Base-by-base conservation (phyloP, 352 stramenopile species). In the Phytophthora nicotianae region DNA sequence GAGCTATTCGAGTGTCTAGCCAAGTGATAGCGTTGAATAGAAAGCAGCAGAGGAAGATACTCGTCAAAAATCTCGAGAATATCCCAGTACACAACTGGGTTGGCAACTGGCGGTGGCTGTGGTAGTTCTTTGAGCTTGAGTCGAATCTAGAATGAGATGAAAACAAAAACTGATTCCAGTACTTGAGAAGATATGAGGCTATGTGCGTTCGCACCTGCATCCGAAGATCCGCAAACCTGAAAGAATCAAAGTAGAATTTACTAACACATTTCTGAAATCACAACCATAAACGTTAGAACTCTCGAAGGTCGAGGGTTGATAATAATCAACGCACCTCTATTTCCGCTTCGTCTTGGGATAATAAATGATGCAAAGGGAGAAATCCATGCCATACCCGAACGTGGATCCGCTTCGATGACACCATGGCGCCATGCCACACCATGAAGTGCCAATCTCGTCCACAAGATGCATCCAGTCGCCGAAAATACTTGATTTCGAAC, bases 81-180 rank as follows among this genome's bases (percentile, higher is more conserved):
- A 7, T 67, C 62, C 24, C 48, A 51, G 21, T 73, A 85, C 16
- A 50, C 26, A 4, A 51, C 49, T 13, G 41, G 41, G 8, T 52
- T 61, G 11, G 2, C 47, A 32, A 21, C 13, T 19, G 21, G 48
- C 0, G 68, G 51, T 3, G 55, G 66, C 13, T 80, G 72, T 4
- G 74, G 68, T 24, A 71, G 69, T 41, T 90, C 81, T 40, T 66
- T 74, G 5, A 90, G 62, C 51, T 84, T 84, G 27, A 88, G 61
- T 37, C 76, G 68, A 37, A 83, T 79, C 73, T 82, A 26, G 38
- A 32, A 3, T 43, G 14, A 54, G 19, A 59, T 19, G 27, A 43
- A 23, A n/a, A 11, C 5, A 13, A 21, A 8, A 40, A 26, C 13
- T 1, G 40, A 26, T 20, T 26, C n/a, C 8, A 24, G 5, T 16